phyloP scores from a whole-genome alignment of 192 early-diverging fungal genomes.

The Entomortierella chlamydospora region DNA sequence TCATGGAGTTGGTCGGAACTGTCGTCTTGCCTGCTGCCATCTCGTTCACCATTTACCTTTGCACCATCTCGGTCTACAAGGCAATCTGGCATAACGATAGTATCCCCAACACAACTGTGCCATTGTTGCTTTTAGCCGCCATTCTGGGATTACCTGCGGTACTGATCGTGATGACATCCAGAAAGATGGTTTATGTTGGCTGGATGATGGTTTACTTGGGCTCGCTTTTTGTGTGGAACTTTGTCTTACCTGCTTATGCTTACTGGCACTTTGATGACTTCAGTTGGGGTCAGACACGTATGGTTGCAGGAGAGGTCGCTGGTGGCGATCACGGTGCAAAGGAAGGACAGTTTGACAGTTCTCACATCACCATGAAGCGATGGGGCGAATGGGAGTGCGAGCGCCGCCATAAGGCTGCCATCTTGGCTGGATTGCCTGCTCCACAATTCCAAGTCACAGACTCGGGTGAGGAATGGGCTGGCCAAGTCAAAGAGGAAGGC shows the following conservation, averaged over 20 bases:
- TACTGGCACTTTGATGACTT: conserved; percentile 92
- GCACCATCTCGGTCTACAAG: conserved; percentile 72
- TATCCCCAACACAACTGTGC: conserved; percentile 75
- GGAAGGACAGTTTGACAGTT: conserved; percentile 77
- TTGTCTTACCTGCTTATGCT: conserved; percentile 78
- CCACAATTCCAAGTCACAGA: conserved; percentile 52
- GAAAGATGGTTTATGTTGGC: conserved; percentile 83
- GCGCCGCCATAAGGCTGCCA: conserved; percentile 58
- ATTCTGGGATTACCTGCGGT: conserved; percentile 91
- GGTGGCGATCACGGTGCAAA: conserved; percentile 70
- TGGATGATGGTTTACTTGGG: conserved; percentile 91
- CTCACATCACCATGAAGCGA: conserved; percentile 76
- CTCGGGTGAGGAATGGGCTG: conserved; percentile 44
- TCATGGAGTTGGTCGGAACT: conserved; percentile 94
- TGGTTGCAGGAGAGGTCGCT: conserved; percentile 69
- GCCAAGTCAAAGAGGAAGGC: conserved; percentile 21
- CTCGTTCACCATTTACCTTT: conserved; percentile 83
- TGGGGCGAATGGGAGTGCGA: conserved; percentile 73
- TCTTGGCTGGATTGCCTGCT: conserved; percentile 55
- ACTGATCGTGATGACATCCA: conserved; percentile 89
- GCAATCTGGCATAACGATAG: conserved; percentile 43
- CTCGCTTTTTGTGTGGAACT: conserved; percentile 80
- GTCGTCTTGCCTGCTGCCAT: conserved; percentile 92
- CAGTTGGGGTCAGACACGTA: conserved; percentile 76
- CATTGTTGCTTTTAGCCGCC: conserved; percentile 77